phyloP scores from a whole-genome alignment of 495 filamentous ascomycete species.

The Choiromyces venosus region DNA sequence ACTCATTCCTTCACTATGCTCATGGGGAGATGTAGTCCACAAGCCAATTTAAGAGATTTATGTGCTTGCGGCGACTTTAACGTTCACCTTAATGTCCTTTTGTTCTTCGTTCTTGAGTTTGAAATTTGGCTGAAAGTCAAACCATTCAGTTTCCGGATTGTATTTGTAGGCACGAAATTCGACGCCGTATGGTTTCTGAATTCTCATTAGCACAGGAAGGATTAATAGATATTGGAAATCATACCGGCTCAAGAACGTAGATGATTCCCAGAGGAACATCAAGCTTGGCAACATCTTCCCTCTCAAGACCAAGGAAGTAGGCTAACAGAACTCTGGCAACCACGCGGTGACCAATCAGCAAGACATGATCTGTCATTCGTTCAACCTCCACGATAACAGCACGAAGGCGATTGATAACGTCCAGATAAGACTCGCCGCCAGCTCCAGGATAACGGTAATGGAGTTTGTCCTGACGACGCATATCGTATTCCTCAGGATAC shows the following conservation, averaged over 20 bases:
- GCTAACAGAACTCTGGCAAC: constrained; percentile 87
- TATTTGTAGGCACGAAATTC: constrained; percentile 93
- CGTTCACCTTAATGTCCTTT: constrained; percentile 36
- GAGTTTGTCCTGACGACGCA: constrained; percentile 74
- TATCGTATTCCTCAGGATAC: constrained; percentile 69
- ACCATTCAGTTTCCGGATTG: constrained; percentile 68
- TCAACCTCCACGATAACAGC: constrained; percentile 95
- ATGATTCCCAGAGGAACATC: constrained; percentile 88
- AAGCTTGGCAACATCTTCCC: constrained; percentile 84
- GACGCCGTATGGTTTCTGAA: constrained; percentile 83
- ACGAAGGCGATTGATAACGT: constrained; percentile 92
- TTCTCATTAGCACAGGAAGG: constrained; percentile 1
- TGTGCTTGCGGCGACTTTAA: constrained; percentile 9
- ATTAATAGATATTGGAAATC: background rate
- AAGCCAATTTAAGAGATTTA: background rate
- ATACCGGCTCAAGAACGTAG: constrained; percentile 78
- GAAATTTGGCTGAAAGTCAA: constrained; percentile 70
- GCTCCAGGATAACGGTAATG: constrained; percentile 91
- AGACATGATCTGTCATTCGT: constrained; percentile 89
- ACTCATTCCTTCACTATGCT: background rate
- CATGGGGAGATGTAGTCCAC: background rate
- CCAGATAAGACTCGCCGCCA: constrained; percentile 91
- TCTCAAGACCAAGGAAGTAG: constrained; percentile 86
- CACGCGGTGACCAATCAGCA: constrained; percentile 84
- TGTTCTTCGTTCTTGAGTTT: constrained; percentile 39